Evolutionary conservation across 345 rosid species (phyloP).

Genomic region (Rhodamnia argentea): DNA sequence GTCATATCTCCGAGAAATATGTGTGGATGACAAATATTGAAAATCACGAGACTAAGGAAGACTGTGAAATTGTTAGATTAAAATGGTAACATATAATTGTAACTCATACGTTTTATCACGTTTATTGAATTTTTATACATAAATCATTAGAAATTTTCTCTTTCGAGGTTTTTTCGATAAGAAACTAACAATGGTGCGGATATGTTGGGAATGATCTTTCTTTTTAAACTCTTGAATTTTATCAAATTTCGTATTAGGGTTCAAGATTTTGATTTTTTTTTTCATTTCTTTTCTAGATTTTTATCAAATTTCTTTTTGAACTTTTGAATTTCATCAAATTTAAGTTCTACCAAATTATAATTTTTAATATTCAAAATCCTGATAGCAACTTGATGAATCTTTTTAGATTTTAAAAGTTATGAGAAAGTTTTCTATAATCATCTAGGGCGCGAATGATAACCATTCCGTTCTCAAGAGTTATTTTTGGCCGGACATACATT

Average conservation of each 20-base stretch:
- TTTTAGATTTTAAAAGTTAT: not conserved
- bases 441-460: too few relatives aligned
- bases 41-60: not conserved
- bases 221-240: not conserved
- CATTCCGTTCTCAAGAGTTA: too few relatives aligned
- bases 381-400: not conserved
- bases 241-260: not conserved
- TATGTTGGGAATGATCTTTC: not conserved
- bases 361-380: not conserved
- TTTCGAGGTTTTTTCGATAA: not conserved
- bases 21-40: not conserved
- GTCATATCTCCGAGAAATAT: not conserved
- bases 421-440: not conserved
- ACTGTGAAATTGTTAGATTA: not conserved
- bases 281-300: not conserved
- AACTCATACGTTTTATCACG: not conserved
- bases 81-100: not conserved
- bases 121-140: not conserved
- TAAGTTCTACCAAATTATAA: not conserved
- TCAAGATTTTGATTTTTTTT: not conserved
- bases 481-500: too few relatives aligned
- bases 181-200: not conserved
- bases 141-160: not conserved
- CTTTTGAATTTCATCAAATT: not conserved
- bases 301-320: not conserved